Conservation (phyloP, 2,329 filamentous ascomycete species). For the Fusarium decemcellulare region DNA sequence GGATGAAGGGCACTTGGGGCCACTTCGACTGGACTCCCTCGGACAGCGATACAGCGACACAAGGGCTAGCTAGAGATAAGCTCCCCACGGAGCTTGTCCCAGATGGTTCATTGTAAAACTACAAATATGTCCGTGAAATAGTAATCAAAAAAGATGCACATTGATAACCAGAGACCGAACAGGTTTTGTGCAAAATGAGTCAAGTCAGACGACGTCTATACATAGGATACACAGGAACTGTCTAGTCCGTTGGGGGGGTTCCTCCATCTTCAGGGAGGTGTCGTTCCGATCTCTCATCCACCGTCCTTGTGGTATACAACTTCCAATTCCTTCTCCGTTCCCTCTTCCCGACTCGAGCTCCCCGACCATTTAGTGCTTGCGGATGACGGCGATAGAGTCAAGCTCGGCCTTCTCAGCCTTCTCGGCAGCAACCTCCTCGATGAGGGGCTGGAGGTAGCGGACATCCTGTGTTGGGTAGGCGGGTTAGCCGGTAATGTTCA, state of each 20-base stretch:
- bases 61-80: conserved; percentile 26
- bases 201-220: conserved; percentile 52
- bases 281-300: conserved; percentile 43
- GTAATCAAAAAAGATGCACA: conserved; percentile 35
- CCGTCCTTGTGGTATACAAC: conserved; percentile 36
- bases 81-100: conserved; percentile 23
- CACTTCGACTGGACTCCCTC: conserved; percentile 19
- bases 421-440: conserved; percentile 66
- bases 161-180: conserved; percentile 17
- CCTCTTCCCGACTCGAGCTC: conserved; percentile 20
- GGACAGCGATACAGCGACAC: conserved; percentile 17
- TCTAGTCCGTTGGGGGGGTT: conserved; percentile 45
- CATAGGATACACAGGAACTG: conserved; percentile 54
- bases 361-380: conserved; percentile 59
- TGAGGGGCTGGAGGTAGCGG: conserved; percentile 68
- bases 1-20: conserved; percentile 19
- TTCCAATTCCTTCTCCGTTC: conserved; percentile 6
- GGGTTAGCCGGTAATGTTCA: conserved; percentile 34
- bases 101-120: conserved; percentile 39
- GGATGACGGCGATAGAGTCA: conserved; percentile 65
- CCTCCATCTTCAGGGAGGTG: conserved; percentile 40
- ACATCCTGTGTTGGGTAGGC: conserved; percentile 57
- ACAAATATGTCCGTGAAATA: conserved; percentile 44
- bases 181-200: conserved; percentile 46
- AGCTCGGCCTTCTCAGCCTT: conserved; percentile 67